Base-by-base conservation (phyloP, 768 basidiomycete species). In the Strobilomyces dryophilus region DNA sequence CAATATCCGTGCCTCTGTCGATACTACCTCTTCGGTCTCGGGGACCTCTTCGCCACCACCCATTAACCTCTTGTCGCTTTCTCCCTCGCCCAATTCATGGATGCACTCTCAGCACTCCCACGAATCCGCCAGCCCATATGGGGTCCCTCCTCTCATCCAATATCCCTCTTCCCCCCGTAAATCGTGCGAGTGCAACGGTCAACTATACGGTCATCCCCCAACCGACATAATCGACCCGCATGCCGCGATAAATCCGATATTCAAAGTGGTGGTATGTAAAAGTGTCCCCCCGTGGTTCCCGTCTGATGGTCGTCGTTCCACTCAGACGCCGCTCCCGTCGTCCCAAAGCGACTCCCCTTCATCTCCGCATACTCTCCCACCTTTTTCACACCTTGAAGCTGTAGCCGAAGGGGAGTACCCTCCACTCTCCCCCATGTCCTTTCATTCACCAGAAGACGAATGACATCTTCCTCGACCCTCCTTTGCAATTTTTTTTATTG, bases 251-350 rank as follows among this genome's bases (percentile, higher is more conserved):
- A 90, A 92, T 69, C 88, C 90, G 27, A 91, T 92, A 67, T 92
- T 92, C 77, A 86, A 89, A 81, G 89, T 92, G 76, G 89, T 92
- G 76, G 90, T 92, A 73, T 76, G 90, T 82, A 18, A 52, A 35
- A 27, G 2, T 51, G 3, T 27, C 27, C 35, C 9, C 7, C 45
- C 32, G 5, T 34, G 12, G 52, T 24, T 43, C 35, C 31, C 36
- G 27, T 36, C 47, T 66, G 39, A 57, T 45, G 14, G 51, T 45
- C 53, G 21, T 42, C 31, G 15, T 50, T 39, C 46, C 37, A 24
- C 40, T 50, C 44, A 86, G 83, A 78, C 82, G 53, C 80, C 82
- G 66, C 69, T 80, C 59, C 78, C 81, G 29, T 61, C 68, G 21
- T 73, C 80, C 34, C 69, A 72, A 31, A 60, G 70, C 51, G 73